These are phyloP conservation scores for Kockovaella imperatae DNA, from an alignment of 768 basidiomycete genomes.

Conservation along the genomic window DNA sequence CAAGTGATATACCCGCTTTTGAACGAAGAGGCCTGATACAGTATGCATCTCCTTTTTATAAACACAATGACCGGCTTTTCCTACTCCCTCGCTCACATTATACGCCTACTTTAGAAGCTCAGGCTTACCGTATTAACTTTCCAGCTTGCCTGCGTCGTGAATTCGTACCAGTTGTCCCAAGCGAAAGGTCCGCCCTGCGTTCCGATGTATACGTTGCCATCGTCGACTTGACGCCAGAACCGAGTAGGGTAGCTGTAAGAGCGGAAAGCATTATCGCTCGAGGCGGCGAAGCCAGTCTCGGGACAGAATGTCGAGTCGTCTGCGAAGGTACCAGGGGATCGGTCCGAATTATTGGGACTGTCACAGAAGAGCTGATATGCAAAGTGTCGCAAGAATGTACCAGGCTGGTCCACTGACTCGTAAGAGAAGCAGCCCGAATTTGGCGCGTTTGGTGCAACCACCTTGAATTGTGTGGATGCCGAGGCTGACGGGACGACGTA, in stretches of 20 bases:
- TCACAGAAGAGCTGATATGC: background rate
- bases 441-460: too few species aligned
- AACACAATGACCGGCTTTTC: too few species aligned
- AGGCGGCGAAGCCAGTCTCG: background rate
- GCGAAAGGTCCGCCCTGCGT: background rate
- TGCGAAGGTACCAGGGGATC: background rate
- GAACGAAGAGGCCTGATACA: too few species aligned
- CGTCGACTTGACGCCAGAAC: background rate
- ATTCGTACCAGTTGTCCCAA: background rate
- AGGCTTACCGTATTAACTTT: too few species aligned
- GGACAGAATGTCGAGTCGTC: slow-evolving; percentile 1
- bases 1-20: too few species aligned
- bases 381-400: background rate
- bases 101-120: too few species aligned
- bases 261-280: background rate
- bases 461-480: too few species aligned
- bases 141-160: background rate
- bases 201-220: background rate
- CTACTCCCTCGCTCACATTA: too few species aligned
- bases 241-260: background rate
- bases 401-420: background rate
- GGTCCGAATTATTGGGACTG: background rate
- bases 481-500: too few species aligned
- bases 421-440: background rate
- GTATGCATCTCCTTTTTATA: too few species aligned